These are phyloP conservation scores for Cardiospermum halicacabum DNA, from an alignment of 345 rosid genomes.

Conservation along the genomic window DNA sequence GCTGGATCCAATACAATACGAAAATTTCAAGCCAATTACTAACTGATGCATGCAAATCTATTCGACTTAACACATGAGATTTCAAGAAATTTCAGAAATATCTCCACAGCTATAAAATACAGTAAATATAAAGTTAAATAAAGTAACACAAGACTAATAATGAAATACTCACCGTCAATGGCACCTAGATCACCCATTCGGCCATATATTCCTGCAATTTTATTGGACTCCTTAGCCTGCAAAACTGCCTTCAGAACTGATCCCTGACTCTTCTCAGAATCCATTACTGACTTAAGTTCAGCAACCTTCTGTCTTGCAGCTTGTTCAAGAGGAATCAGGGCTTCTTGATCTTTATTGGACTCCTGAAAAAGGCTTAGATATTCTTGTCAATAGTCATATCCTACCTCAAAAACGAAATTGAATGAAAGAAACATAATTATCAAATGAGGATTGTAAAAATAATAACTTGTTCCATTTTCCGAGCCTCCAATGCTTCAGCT, in stretches of 20 bases:
- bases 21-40: neutral
- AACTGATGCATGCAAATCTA: neutral
- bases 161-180: conserved; percentile 67
- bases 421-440: neutral
- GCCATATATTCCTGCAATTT: conserved; percentile 89
- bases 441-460: conserved; percentile 19
- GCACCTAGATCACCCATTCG: conserved; percentile 99
- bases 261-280: conserved; percentile 90
- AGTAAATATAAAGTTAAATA: neutral
- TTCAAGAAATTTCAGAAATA: neutral
- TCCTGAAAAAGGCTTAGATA: conserved; percentile 44
- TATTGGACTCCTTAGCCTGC: conserved; percentile 71
- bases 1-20: neutral
- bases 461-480: conserved; percentile 63
- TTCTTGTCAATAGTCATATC: conserved; percentile 18
- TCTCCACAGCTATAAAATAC: neutral
- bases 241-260: conserved; percentile 83
- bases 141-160: neutral
- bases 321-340: conserved; percentile 77
- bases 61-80: neutral
- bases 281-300: conserved; percentile 72
- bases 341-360: conserved; percentile 76
- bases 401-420: neutral
- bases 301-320: conserved; percentile 87
- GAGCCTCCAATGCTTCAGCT: conserved; percentile 65